These are phyloP conservation scores for Cutaneotrichosporon curvatum DNA, from an alignment of 1,284 basidiomycete genomes.

Conservation along the genomic window DNA sequence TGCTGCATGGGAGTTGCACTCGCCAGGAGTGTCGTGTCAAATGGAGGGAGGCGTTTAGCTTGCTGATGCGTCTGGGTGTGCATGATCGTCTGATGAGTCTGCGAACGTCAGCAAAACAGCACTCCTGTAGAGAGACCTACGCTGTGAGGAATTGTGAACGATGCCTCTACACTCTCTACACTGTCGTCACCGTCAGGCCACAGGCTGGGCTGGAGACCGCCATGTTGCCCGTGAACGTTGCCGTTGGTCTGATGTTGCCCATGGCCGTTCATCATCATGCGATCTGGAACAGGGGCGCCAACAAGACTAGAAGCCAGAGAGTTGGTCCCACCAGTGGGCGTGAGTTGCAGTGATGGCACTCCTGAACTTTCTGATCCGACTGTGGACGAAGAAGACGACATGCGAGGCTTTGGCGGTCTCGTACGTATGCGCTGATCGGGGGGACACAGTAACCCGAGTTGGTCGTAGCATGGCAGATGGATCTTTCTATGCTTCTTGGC, in stretches of 20 bases:
- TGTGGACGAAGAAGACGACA: conserved; percentile 13
- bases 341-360: conserved; percentile 4
- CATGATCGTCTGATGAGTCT: conserved; percentile 15
- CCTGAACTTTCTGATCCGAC: conserved; percentile 16
- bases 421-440: conserved; percentile 6
- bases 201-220: conserved; percentile 9
- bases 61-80: conserved; percentile 9
- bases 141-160: conserved; percentile 23
- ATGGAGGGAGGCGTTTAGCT: conserved; percentile 9
- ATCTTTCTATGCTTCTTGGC: conserved; percentile 34
- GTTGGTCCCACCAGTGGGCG: background rate
- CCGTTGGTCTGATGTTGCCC: conserved; percentile 1
- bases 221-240: conserved; percentile 1
- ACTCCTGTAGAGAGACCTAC: conserved; percentile 18
- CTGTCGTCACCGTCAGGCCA: conserved; percentile 16
- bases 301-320: no score
- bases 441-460: conserved; percentile 28
- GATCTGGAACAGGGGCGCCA: no score
- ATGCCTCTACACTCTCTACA: conserved; percentile 18
- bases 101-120: background rate
- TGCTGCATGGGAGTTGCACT: background rate
- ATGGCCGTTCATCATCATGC: conserved; percentile 1
- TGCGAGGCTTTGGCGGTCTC: conserved; percentile 7
- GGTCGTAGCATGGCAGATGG: conserved; percentile 32
- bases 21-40: conserved; percentile 9